Evolutionary conservation across 2,329 filamentous ascomycete species (phyloP).

Genomic region (Aureobasidium sp.): DNA sequence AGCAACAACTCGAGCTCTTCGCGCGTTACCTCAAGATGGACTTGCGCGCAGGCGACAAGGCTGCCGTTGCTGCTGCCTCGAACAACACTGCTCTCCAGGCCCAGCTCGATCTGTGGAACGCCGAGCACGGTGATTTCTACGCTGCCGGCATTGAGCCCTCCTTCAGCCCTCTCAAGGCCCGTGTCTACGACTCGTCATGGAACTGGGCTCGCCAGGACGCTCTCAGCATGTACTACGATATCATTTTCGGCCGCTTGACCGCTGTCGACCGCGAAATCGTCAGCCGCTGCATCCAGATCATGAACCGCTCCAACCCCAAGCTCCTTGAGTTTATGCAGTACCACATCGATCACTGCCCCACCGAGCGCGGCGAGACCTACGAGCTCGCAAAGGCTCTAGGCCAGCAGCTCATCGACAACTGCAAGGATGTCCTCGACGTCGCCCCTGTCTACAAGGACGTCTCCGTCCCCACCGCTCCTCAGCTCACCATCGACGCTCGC

Average conservation of each 20-base stretch:
- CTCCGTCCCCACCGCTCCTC: conserved; percentile 79
- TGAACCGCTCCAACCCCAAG: conserved; percentile 96
- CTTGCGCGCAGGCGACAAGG: conserved; percentile 92
- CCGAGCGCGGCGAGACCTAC: conserved; percentile 94
- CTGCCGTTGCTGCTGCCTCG: conserved; percentile 75
- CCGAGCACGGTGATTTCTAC: conserved; percentile 95
- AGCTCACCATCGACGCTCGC: conserved; percentile 83
- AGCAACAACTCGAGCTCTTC: conserved; percentile 93
- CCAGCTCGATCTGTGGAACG: conserved; percentile 89
- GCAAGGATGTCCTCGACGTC: conserved; percentile 78
- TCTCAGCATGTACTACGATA: conserved; percentile 97
- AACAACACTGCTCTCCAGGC: conserved; percentile 82
- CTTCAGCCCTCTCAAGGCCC: conserved; percentile 88
- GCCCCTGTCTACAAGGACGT: conserved; percentile 96
- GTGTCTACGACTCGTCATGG: conserved; percentile 97
- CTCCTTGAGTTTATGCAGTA: conserved; percentile 99
- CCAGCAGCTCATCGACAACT: conserved; percentile 92
- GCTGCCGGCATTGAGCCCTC: conserved; percentile 88
- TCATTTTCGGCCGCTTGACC: conserved; percentile 92
- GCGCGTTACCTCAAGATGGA: conserved; percentile 97
- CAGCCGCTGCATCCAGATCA: conserved; percentile 96
- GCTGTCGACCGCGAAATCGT: conserved; percentile 96
- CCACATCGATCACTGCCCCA: conserved; percentile 97
- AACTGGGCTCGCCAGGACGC: conserved; percentile 99
- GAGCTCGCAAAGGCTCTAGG: conserved; percentile 94